Conservation (phyloP, 1,284 basidiomycete species). For the Pyrrhoderma lamaoense region DNA sequence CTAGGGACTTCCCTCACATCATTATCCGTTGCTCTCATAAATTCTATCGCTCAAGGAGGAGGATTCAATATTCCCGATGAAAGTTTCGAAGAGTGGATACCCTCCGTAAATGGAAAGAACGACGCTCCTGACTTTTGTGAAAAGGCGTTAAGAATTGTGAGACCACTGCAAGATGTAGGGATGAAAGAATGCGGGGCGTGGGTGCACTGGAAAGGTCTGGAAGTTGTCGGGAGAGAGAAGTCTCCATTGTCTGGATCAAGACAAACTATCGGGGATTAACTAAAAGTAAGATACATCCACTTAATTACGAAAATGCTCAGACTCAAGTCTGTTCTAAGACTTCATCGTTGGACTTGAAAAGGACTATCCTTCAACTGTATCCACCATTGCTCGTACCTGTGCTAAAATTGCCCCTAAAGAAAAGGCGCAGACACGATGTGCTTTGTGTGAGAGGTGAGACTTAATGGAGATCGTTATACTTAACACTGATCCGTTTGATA, state of each 20-base stretch:
- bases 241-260: slow-evolving; percentile 35
- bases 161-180: slow-evolving; percentile 70
- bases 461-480: slow-evolving; percentile 4
- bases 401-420: slow-evolving; percentile 74
- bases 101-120: slow-evolving; percentile 18
- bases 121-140: slow-evolving; percentile 11
- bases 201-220: slow-evolving; percentile 60
- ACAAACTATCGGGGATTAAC: slow-evolving; percentile 67
- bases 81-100: slow-evolving; percentile 58
- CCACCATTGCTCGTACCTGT: slow-evolving; percentile 79
- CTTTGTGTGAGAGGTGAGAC: slow-evolving; percentile 58
- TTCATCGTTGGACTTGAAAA: slow-evolving; percentile 78
- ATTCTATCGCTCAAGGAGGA: slow-evolving; percentile 70
- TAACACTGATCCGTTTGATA: slow-evolving; percentile 5
- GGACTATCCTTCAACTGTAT: slow-evolving; percentile 85
- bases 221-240: slow-evolving; percentile 45
- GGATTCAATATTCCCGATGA: slow-evolving; percentile 74
- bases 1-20: slow-evolving; percentile 80
- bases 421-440: slow-evolving; percentile 43
- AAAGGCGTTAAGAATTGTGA: slow-evolving; percentile 45
- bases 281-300: slow-evolving; percentile 43
- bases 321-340: slow-evolving; percentile 38
- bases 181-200: slow-evolving; percentile 79
- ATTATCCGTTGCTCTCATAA: slow-evolving; percentile 71
- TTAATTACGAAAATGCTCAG: not conserved